Conservation (phyloP, 2,329 filamentous ascomycete species). For the Capronia epimyces region DNA sequence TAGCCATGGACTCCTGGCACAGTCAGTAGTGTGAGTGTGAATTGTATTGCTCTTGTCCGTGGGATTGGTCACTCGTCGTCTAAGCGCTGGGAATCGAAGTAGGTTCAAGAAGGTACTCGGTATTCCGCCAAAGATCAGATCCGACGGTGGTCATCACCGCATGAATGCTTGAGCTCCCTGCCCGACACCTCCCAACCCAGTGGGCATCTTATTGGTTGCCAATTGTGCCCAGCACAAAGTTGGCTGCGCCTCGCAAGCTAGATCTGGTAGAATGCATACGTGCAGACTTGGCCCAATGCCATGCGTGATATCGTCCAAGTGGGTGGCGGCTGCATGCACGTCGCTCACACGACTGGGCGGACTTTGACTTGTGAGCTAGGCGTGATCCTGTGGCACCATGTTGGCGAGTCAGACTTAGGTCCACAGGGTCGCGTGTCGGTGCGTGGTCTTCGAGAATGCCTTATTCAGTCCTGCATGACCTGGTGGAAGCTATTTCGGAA, state of each 20-base stretch:
- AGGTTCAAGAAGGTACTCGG: background rate
- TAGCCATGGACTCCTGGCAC: background rate
- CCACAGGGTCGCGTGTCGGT: constrained; percentile 7
- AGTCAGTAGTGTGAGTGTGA: background rate
- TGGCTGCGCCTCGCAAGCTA: constrained; percentile 2
- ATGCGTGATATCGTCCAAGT: background rate
- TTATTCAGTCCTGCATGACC: constrained; percentile 2
- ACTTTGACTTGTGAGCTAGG: constrained; percentile 9
- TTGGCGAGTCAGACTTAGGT: constrained; percentile 13
- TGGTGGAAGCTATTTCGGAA: constrained; percentile 7
- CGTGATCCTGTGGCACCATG: constrained; percentile 14
- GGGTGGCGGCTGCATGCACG: constrained; percentile 9
- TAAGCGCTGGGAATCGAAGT: background rate
- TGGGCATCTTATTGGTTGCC: background rate
- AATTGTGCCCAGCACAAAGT: background rate
- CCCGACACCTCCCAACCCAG: background rate
- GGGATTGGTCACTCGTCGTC: background rate
- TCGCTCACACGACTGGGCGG: constrained; percentile 10
- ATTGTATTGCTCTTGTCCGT: background rate
- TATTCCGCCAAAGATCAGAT: background rate
- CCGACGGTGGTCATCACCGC: background rate
- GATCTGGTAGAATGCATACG: background rate
- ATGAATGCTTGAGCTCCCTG: background rate
- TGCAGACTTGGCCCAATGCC: constrained; percentile 3
- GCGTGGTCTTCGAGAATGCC: constrained; percentile 7